Evolutionary conservation across 306 rosid species (phyloP).

Genomic region (Senna tora): DNA sequence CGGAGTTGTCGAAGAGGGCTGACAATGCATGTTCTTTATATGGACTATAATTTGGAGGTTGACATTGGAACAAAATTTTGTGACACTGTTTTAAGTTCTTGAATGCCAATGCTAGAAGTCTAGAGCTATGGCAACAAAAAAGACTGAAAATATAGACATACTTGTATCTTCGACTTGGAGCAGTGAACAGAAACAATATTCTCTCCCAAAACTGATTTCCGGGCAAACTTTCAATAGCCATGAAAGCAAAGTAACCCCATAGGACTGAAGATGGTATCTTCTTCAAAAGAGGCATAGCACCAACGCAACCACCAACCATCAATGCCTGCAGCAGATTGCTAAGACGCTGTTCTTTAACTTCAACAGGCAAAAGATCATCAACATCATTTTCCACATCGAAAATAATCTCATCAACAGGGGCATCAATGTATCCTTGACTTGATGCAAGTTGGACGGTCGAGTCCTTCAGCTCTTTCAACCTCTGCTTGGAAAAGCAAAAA

Average conservation of each 20-base stretch:
- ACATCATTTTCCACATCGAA: slow-evolving; percentile 72
- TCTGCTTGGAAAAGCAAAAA: slow-evolving; percentile 43
- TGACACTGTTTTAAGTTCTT: not conserved
- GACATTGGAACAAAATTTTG: not conserved
- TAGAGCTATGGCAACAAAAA: slow-evolving; percentile 3
- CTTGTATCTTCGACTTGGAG: slow-evolving; percentile 84
- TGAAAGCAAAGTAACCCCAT: slow-evolving; percentile 84
- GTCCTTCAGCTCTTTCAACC: slow-evolving; percentile 66
- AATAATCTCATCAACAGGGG: slow-evolving; percentile 67
- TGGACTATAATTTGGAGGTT: not conserved
- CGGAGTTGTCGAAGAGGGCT: not conserved
- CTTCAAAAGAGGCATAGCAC: slow-evolving; percentile 76
- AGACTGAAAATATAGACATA: slow-evolving; percentile 33
- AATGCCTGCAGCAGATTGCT: slow-evolving; percentile 75
- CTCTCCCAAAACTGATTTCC: slow-evolving; percentile 86
- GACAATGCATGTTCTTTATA: not conserved
- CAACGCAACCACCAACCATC: slow-evolving; percentile 66
- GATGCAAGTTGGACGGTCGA: slow-evolving; percentile 62
- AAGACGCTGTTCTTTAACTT: slow-evolving; percentile 81
- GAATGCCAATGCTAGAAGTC: not conserved
- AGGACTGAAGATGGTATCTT: slow-evolving; percentile 77
- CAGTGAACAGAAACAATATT: slow-evolving; percentile 63
- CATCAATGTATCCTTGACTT: slow-evolving; percentile 61
- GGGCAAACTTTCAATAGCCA: slow-evolving; percentile 81
- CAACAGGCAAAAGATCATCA: slow-evolving; percentile 73